Conservation (phyloP, 306 rosid species). For the Delonix regia region DNA sequence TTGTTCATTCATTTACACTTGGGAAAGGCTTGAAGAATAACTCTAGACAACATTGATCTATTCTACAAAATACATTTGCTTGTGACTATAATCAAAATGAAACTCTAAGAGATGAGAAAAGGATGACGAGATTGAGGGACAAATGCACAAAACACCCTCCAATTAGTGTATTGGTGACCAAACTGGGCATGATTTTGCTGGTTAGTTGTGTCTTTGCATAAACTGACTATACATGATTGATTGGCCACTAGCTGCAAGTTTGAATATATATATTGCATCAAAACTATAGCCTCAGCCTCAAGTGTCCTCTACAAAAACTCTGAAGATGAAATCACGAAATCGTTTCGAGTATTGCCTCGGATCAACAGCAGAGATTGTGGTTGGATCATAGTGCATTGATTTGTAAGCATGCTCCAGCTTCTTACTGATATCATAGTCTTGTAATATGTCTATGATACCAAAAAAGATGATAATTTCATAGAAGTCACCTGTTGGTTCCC, state of each 20-base stretch:
- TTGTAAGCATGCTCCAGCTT: constrained; percentile 98
- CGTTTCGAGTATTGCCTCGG: constrained; percentile 93
- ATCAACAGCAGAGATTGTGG: constrained; percentile 94
- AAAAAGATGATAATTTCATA: constrained; percentile 76
- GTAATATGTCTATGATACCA: constrained; percentile 92
- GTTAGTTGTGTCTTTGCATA: constrained; percentile 10
- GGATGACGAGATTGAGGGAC: constrained; percentile 25
- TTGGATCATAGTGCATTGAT: constrained; percentile 81
- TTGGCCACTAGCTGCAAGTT: constrained; percentile 39
- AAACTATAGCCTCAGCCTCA: constrained; percentile 43
- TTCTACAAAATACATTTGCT: constrained; percentile 48
- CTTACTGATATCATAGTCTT: constrained; percentile 93
- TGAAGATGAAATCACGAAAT: constrained; percentile 93
- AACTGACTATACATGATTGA: constrained; percentile 46
- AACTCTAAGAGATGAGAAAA: not conserved
- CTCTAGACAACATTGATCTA: constrained; percentile 46
- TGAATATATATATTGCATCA: constrained; percentile 41
- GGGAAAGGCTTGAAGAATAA: constrained; percentile 36
- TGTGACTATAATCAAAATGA: constrained; percentile 41
- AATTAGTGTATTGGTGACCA: constrained; percentile 39
- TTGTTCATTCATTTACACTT: constrained; percentile 53
- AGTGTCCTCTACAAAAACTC: constrained; percentile 83
- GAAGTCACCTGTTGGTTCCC: constrained; percentile 82
- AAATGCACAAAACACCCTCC: constrained; percentile 45
- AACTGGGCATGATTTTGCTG: constrained; percentile 33